Conservation (phyloP, 2,329 filamentous ascomycete genomes). For the Dactylella cylindrospora region DNA sequence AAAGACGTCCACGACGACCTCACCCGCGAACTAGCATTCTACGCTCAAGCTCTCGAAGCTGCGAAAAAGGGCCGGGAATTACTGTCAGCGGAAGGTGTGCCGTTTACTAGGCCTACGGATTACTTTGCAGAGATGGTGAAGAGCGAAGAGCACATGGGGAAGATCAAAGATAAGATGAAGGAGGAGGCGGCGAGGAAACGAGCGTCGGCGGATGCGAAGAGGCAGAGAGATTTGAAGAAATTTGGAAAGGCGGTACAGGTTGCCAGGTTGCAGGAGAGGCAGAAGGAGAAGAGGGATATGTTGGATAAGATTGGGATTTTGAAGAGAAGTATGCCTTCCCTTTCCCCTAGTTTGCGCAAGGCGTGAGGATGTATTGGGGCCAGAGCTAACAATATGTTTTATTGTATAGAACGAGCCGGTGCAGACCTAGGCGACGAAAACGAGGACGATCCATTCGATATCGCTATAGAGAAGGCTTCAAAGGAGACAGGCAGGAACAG, state of each 20-base stretch:
- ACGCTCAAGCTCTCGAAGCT: conserved; percentile 81
- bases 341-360: conserved; percentile 3
- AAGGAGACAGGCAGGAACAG: conserved; percentile 55
- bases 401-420: conserved; percentile 74
- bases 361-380: not conserved
- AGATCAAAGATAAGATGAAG: conserved; percentile 88
- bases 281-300: conserved; percentile 87
- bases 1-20: conserved; percentile 87
- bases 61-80: conserved; percentile 71
- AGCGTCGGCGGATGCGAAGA: conserved; percentile 84
- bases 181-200: conserved; percentile 92
- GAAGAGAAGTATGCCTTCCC: conserved; percentile 78
- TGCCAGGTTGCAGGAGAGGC: conserved; percentile 89
- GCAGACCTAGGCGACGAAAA: conserved; percentile 65
- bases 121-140: conserved; percentile 99
- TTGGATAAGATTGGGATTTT: conserved; percentile 92
- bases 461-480: conserved; percentile 73
- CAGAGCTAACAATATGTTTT: conserved; percentile 13
- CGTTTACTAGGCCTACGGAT: conserved; percentile 85
- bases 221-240: conserved; percentile 94
- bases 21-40: conserved; percentile 87
- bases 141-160: conserved; percentile 96
- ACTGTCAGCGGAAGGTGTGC: conserved; percentile 76
- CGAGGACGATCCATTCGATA: conserved; percentile 87
- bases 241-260: conserved; percentile 98